phyloP scores from a whole-genome alignment of 164 flowering plant species.

The Macadamia tetraphylla region DNA sequence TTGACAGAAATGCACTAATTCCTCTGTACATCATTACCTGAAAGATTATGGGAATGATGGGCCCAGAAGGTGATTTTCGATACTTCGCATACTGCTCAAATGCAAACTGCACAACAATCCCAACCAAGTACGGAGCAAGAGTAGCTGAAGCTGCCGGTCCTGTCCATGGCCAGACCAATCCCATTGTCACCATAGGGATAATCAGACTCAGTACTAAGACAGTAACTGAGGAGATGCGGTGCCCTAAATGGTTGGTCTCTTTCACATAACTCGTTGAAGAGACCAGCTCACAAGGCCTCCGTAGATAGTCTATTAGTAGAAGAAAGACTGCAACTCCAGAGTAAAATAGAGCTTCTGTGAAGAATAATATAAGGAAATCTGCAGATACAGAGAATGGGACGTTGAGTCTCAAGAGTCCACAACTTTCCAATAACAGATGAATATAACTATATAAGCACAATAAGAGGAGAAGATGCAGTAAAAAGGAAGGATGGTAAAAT shows the following conservation, averaged over 20 bases:
- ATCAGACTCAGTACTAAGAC: conserved; percentile 71
- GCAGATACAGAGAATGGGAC: conserved; percentile 23
- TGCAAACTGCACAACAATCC: conserved; percentile 88
- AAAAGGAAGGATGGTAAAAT: neutral
- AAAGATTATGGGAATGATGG: conserved; percentile 80
- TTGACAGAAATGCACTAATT: neutral
- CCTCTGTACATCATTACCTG: conserved; percentile 42
- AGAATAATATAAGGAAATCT: conserved; percentile 97
- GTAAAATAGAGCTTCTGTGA: conserved; percentile 94
- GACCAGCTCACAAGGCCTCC: conserved; percentile 30
- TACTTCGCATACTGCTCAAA: conserved; percentile 83
- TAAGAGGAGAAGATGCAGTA: neutral
- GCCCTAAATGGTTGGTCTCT: conserved; percentile 35
- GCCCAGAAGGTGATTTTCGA: conserved; percentile 68
- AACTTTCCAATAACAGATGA: neutral
- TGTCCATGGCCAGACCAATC: conserved; percentile 99
- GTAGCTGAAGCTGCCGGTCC: conserved; percentile 99
- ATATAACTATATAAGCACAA: neutral
- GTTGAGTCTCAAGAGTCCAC: no score
- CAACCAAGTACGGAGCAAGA: conserved; percentile 94
- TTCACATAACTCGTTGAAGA: conserved; percentile 15
- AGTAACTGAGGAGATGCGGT: conserved; percentile 68
- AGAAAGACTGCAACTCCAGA: conserved; percentile 84
- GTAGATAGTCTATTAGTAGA: conserved; percentile 47
- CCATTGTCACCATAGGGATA: conserved; percentile 95